Conservation (phyloP, 495 filamentous ascomycete species). For the Penicillium diatomitis region DNA sequence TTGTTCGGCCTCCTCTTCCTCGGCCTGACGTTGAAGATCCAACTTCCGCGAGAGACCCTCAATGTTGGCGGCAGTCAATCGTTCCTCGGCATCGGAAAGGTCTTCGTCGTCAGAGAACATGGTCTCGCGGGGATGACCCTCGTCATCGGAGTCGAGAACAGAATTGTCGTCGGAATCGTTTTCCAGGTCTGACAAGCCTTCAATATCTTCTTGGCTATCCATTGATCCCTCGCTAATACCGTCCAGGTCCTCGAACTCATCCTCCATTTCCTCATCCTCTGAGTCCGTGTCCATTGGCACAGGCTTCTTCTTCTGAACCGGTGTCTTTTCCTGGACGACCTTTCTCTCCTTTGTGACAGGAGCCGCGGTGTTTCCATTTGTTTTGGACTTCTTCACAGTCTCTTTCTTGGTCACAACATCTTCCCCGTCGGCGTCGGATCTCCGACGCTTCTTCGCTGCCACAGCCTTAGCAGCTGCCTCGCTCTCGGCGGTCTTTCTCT, state of each 20-base stretch:
- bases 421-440: constrained; percentile 36
- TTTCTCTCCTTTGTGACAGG: constrained; percentile 29
- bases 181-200: constrained; percentile 38
- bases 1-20: constrained; percentile 55
- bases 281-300: constrained; percentile 38
- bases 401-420: constrained; percentile 20
- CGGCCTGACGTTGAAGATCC: constrained; percentile 58
- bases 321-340: constrained; percentile 15
- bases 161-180: constrained; percentile 54
- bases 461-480: constrained; percentile 27
- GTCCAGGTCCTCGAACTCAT: constrained; percentile 47
- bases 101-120: constrained; percentile 97
- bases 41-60: constrained; percentile 77
- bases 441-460: constrained; percentile 61
- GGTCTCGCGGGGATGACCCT: constrained; percentile 43
- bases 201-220: constrained; percentile 43
- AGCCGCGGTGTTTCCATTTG: constrained; percentile 29
- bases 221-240: constrained; percentile 36
- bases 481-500: constrained; percentile 62
- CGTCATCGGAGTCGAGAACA: constrained; percentile 67
- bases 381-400: constrained; percentile 37
- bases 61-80: constrained; percentile 91
- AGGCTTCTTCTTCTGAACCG: constrained; percentile 21
- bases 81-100: constrained; percentile 79
- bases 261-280: constrained; percentile 35